phyloP scores from a whole-genome alignment of 164 flowering plant genomes.

The Vitis labrusca region DNA sequence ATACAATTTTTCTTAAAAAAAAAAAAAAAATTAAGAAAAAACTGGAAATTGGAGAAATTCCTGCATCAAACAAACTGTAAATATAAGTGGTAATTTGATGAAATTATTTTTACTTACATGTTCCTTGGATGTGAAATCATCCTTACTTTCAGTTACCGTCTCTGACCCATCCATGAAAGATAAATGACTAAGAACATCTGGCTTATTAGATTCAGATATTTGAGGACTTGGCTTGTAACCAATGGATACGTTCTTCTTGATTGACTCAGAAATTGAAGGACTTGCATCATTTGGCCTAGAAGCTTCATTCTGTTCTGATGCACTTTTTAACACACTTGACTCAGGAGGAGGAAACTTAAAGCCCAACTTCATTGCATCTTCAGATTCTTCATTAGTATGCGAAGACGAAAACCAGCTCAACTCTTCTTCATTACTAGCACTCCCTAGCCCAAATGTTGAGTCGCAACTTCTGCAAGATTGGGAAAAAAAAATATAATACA shows the following conservation, averaged over 20 bases:
- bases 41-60: neutral
- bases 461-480: conserved; percentile 69
- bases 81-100: too few relatives aligned
- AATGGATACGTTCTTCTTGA: conserved; percentile 14
- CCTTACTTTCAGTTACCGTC: conserved; percentile 26
- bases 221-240: conserved; percentile 18
- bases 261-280: conserved; percentile 21
- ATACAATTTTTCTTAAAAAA: too few relatives aligned
- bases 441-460: conserved; percentile 63
- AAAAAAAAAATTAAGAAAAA: neutral
- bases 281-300: conserved; percentile 15
- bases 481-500: neutral
- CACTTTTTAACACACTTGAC: conserved; percentile 24
- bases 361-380: conserved; percentile 38
- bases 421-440: conserved; percentile 48
- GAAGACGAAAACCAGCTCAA: conserved; percentile 67
- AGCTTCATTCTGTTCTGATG: conserved; percentile 31
- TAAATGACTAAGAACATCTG: conserved; percentile 16
- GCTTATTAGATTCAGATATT: conserved; percentile 21
- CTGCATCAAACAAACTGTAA: too few relatives aligned
- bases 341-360: conserved; percentile 39
- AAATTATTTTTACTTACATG: conserved; percentile 34
- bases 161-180: conserved; percentile 26
- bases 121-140: conserved; percentile 20
- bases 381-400: conserved; percentile 41